phyloP scores from a whole-genome alignment of 495 filamentous ascomycete genomes.

The Lasiosphaeris hirsuta region DNA sequence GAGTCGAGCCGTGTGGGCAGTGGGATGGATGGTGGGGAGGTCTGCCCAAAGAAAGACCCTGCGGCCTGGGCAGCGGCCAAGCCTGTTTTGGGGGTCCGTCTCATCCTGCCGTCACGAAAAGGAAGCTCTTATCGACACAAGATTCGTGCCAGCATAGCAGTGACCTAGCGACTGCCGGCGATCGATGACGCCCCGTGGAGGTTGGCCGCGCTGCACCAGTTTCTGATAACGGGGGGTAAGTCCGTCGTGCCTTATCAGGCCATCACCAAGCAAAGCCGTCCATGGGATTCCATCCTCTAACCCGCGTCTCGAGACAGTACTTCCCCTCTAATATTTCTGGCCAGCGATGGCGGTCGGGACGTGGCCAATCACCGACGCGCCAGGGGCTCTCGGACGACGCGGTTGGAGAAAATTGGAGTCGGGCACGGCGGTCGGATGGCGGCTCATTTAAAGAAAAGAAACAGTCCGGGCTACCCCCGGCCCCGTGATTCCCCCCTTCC shows the following conservation, averaged over 20 bases:
- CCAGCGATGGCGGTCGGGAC: neutral
- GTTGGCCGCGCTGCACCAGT: neutral
- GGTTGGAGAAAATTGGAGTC: constrained; percentile 26
- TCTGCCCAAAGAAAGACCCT: neutral
- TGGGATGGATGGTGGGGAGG: constrained; percentile 2
- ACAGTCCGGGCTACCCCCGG: constrained; percentile 8
- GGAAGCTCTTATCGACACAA: constrained; percentile 5
- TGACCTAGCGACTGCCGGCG: constrained; percentile 3
- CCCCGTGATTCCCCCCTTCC: constrained; percentile 15
- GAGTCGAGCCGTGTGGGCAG: constrained; percentile 6
- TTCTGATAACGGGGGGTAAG: neutral
- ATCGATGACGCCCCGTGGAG: constrained; percentile 2
- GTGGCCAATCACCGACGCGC: neutral
- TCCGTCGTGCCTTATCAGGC: constrained; percentile 12
- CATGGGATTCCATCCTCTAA: too few species aligned
- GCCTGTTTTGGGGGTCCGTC: neutral
- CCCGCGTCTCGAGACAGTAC: too few species aligned
- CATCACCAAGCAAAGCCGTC: neutral
- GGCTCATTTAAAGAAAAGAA: constrained; percentile 22
- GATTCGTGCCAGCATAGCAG: neutral
- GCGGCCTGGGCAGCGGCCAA: constrained; percentile 1
- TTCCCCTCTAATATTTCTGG: neutral
- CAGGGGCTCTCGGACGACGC: neutral
- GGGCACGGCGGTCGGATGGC: constrained; percentile 10
- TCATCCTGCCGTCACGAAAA: neutral